Conservation (phyloP, 139 green algal genomes). For the Penium margaritaceum region DNA sequence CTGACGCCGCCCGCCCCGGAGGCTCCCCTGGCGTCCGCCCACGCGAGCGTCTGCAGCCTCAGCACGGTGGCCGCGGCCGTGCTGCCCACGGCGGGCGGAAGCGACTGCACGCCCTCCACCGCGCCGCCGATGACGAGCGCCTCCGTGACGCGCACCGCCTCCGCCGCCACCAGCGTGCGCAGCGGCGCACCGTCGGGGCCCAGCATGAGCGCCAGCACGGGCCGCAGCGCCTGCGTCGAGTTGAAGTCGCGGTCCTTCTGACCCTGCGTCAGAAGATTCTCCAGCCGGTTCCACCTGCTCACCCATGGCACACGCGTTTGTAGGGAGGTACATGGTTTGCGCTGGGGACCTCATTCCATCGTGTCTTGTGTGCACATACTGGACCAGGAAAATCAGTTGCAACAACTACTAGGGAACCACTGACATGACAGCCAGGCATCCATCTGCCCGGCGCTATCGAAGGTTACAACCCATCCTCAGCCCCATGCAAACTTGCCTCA, state of each 20-base stretch:
- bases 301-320: no score
- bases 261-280: conserved; percentile 24
- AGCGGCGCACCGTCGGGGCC: conserved; percentile 13
- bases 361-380: no score
- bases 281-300: conserved; percentile 31
- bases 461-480: no score
- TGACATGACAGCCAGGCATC: no score
- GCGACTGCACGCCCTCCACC: not conserved
- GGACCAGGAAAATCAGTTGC: no score
- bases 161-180: conserved; percentile 9
- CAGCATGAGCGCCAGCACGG: conserved; percentile 16
- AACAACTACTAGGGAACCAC: no score
- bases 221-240: conserved; percentile 4
- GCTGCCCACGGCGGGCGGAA: not conserved
- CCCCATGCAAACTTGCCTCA: no score
- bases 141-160: conserved; percentile 31
- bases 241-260: conserved; percentile 16
- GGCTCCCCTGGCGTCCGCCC: not conserved
- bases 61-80: conserved; percentile 1
- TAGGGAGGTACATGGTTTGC: no score
- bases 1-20: not conserved
- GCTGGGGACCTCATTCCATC: no score
- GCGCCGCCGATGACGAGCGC: conserved; percentile 3
- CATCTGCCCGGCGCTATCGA: no score
- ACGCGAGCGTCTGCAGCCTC: not conserved